Conservation (phyloP, 495 filamentous ascomycete species). For the Daldinia concentrica region DNA sequence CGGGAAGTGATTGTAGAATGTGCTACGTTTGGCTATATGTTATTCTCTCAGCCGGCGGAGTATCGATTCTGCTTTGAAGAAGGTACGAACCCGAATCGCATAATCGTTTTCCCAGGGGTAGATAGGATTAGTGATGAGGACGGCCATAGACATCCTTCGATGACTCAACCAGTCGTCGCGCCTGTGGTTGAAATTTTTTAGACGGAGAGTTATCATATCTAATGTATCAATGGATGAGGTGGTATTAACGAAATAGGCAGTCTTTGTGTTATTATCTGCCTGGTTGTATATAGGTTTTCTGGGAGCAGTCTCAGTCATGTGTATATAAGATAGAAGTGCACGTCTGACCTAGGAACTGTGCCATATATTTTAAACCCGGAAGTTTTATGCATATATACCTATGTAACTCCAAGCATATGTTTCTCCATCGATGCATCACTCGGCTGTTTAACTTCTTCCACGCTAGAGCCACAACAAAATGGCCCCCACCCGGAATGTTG, state of each 20-base stretch:
- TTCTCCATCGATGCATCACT: not conserved
- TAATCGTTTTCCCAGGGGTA: slow-evolving; percentile 47
- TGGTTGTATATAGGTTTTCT: slow-evolving; percentile 3
- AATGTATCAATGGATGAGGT: not conserved
- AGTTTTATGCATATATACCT: not conserved
- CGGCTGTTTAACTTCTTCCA: not conserved
- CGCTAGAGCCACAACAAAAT: not conserved
- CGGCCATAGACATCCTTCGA: slow-evolving; percentile 34
- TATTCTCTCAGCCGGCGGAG: slow-evolving; percentile 49
- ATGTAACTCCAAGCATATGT: not conserved
- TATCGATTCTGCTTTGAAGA: slow-evolving; percentile 41
- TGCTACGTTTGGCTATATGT: slow-evolving; percentile 47
- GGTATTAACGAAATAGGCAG: not conserved
- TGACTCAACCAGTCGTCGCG: slow-evolving; percentile 33
- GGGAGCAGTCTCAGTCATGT: not conserved
- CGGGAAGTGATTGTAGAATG: slow-evolving; percentile 48
- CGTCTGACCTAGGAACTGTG: not conserved
- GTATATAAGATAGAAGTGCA: not conserved
- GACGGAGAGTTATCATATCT: not conserved
- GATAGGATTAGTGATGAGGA: slow-evolving; percentile 43
- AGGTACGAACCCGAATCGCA: slow-evolving; percentile 7
- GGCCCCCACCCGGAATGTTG: not conserved
- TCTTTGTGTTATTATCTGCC: not conserved
- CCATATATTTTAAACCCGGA: not conserved
- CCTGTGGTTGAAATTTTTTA: slow-evolving; percentile 35